Conservation (phyloP, 1,139 yeast species). For the Eremothecium cymbalariae region DNA sequence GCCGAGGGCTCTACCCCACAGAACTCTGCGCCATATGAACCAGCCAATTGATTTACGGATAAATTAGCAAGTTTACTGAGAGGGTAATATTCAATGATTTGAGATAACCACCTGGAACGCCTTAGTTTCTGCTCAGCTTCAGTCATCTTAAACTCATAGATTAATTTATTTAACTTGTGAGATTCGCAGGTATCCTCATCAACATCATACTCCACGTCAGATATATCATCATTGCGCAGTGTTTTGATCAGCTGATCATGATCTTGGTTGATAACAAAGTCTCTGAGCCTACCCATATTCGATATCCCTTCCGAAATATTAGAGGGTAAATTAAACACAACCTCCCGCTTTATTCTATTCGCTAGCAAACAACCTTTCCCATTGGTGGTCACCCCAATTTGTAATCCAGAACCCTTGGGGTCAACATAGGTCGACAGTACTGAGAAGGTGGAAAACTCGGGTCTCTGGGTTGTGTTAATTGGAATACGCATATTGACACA, state of each 20-base stretch:
- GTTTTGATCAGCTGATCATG: conserved; percentile 19
- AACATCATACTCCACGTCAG: conserved; percentile 40
- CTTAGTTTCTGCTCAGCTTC: conserved; percentile 46
- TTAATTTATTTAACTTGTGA: conserved; percentile 50
- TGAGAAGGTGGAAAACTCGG: conserved; percentile 67
- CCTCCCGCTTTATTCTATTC: conserved; percentile 66
- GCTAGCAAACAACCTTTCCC: conserved; percentile 91
- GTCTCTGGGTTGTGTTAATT: conserved; percentile 66
- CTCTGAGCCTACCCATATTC: conserved; percentile 60
- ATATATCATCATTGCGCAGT: conserved; percentile 17
- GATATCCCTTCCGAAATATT: conserved; percentile 63
- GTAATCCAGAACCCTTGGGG: conserved; percentile 55
- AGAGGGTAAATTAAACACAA: conserved; percentile 55
- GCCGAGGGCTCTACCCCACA: too few relatives aligned
- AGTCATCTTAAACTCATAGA: conserved; percentile 51
- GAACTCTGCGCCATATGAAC: too few relatives aligned
- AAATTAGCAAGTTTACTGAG: conserved; percentile 46
- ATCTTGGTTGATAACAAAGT: conserved; percentile 49
- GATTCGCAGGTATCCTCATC: conserved; percentile 67
- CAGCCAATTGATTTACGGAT: conserved; percentile 22
- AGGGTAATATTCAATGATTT: conserved; percentile 88
- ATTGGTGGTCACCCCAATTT: conserved; percentile 74
- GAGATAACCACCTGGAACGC: conserved; percentile 79
- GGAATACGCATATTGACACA: conserved; percentile 69
- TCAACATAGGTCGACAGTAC: conserved; percentile 61